Evolutionary conservation across 2,329 filamentous ascomycete genomes (phyloP).

Genomic region (Colletotrichum tropicicola): DNA sequence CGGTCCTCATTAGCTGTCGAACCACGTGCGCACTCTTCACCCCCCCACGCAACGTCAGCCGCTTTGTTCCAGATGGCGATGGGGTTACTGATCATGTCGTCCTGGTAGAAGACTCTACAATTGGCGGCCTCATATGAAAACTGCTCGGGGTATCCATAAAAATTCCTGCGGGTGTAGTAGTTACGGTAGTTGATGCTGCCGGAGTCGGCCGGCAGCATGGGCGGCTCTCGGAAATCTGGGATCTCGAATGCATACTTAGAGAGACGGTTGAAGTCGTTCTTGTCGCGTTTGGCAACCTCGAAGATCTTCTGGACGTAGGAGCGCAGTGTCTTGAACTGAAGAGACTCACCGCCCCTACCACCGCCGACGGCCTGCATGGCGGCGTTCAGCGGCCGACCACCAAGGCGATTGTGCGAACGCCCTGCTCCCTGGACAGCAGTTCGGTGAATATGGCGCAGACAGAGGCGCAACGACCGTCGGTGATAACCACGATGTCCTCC

Average conservation of each 20-base stretch:
- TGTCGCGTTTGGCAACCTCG: not conserved
- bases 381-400: constrained; percentile 59
- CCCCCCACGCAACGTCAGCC: constrained; percentile 46
- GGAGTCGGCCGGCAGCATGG: constrained; percentile 45
- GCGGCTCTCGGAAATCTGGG: not conserved
- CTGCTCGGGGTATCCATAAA: constrained; percentile 56
- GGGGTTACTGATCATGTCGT: constrained; percentile 56
- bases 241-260: not conserved
- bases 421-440: constrained; percentile 59
- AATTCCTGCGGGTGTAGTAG: constrained; percentile 34
- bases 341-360: constrained; percentile 59
- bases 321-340: no score
- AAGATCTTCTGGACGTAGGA: constrained; percentile 30
- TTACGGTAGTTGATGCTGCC: constrained; percentile 53
- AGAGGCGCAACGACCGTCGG: constrained; percentile 66
- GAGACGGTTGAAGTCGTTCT: not conserved
- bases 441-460: constrained; percentile 68
- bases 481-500: constrained; percentile 53
- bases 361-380: constrained; percentile 69
- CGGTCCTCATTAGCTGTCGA: constrained; percentile 19
- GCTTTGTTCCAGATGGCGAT: constrained; percentile 57
- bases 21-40: constrained; percentile 39
- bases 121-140: constrained; percentile 66
- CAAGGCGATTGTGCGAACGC: constrained; percentile 66
- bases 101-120: constrained; percentile 65